These are phyloP conservation scores for Chaetomium globosum DNA, from an alignment of 2,329 filamentous ascomycete genomes.

Conservation along the genomic window DNA sequence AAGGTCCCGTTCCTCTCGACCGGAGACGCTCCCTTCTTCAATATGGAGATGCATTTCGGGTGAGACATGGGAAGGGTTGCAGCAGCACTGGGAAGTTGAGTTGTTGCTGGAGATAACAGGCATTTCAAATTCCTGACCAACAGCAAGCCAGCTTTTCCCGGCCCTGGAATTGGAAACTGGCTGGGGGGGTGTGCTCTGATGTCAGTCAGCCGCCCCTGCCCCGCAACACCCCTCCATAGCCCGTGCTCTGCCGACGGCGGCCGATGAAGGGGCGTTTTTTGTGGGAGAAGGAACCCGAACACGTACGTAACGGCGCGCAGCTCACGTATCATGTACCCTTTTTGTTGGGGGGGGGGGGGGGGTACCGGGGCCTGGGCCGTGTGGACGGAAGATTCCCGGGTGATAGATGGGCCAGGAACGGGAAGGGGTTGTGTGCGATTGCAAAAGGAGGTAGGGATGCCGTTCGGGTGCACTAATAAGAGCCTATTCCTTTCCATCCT, in stretches of 20 bases:
- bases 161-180: slow-evolving; percentile 1
- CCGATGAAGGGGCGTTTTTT: slow-evolving; percentile 32
- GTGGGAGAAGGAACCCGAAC: slow-evolving; percentile 18
- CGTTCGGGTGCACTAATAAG: slow-evolving; percentile 10
- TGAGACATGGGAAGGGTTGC: background rate
- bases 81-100: background rate
- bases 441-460: background rate
- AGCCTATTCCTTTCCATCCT: background rate
- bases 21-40: background rate
- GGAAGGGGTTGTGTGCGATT: slow-evolving; percentile 2
- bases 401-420: background rate
- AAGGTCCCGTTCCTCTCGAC: slow-evolving; percentile 4
- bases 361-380: background rate
- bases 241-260: slow-evolving; percentile 35
- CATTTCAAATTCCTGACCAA: background rate
- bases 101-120: background rate
- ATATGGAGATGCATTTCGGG: background rate
- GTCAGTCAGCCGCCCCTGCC: slow-evolving; percentile 21
- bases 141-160: background rate
- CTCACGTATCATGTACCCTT: background rate
- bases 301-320: background rate
- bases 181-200: slow-evolving; percentile 19
- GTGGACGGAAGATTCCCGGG: slow-evolving; percentile 22
- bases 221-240: slow-evolving; percentile 31
- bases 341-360: background rate